Percentiles rank a stretch among this genome's conserved stretches.
These are phyloP conservation scores for Cutaneotrichosporon cutaneum DNA, from an alignment of 1,284 basidiomycete species.

Conservation along the genomic window DNA sequence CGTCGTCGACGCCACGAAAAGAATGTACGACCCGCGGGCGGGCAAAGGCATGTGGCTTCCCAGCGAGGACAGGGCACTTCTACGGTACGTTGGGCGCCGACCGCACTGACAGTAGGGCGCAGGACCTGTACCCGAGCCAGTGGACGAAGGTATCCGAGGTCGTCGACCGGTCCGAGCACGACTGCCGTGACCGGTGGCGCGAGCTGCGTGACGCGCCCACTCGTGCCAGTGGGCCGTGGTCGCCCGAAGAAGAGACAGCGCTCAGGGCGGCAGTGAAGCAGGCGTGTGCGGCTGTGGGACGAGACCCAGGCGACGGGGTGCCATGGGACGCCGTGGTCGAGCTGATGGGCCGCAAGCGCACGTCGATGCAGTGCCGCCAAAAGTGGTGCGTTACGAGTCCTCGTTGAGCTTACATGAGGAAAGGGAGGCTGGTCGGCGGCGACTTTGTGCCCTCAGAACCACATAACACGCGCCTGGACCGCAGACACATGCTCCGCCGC, in stretches of 20 bases:
- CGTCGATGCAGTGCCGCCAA: constrained; percentile 33
- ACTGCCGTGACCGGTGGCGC: constrained; percentile 44
- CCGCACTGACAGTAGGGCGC: constrained; percentile 26
- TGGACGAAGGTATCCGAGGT: constrained; percentile 42
- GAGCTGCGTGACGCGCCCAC: constrained; percentile 27
- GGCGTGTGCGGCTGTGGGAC: constrained; percentile 24
- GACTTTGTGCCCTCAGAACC: not conserved
- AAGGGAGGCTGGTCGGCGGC: constrained; percentile 13
- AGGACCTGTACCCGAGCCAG: constrained; percentile 33
- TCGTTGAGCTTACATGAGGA: no score
- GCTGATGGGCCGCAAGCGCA: constrained; percentile 31
- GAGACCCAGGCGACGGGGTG: constrained; percentile 25
- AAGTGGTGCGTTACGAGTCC: no score
- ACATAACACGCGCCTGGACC: constrained; percentile 13
- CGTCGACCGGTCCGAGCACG: constrained; percentile 41
- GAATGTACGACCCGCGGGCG: constrained; percentile 42
- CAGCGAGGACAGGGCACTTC: constrained; percentile 38
- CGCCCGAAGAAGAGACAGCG: constrained; percentile 23
- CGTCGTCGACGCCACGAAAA: constrained; percentile 38
- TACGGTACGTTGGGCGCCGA: constrained; percentile 24
- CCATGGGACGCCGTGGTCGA: constrained; percentile 37
- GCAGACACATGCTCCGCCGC: constrained; percentile 11
- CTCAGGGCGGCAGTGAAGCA: constrained; percentile 26
- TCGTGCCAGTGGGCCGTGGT: constrained; percentile 30
- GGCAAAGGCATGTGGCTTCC: constrained; percentile 44